Percentiles rank a stretch among this genome's conserved stretches.
Evolutionary conservation across 2,329 filamentous ascomycete species (phyloP).

Genomic region (Byssothecium circinans): DNA sequence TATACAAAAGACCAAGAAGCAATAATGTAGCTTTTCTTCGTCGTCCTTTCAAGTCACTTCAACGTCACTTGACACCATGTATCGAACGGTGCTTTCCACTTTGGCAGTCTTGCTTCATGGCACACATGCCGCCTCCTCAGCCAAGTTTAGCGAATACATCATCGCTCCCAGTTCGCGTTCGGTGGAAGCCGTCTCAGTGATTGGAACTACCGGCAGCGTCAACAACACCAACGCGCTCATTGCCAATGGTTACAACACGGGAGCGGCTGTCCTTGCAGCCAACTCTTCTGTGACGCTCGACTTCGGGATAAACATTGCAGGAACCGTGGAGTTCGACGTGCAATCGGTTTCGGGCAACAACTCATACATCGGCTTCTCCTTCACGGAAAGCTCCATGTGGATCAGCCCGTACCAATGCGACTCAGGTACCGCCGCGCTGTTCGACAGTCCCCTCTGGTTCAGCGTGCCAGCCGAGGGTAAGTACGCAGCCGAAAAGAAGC

Average conservation of each 20-base stretch:
- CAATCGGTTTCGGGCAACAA: constrained; percentile 30
- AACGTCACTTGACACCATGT: too few relatives aligned
- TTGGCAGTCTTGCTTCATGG: too few relatives aligned
- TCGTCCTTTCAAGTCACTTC: too few relatives aligned
- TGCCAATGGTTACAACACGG: constrained; percentile 29
- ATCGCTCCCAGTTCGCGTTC: constrained; percentile 10
- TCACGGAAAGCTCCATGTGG: constrained; percentile 51
- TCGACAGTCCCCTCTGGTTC: constrained; percentile 56
- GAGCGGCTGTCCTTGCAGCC: constrained; percentile 41
- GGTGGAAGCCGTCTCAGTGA: constrained; percentile 32
- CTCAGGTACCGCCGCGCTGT: constrained; percentile 50
- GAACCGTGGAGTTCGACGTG: constrained; percentile 43
- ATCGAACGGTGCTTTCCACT: too few relatives aligned
- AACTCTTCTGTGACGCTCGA: constrained; percentile 49
- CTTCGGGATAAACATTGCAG: constrained; percentile 48
- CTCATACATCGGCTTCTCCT: constrained; percentile 46
- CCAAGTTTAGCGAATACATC: too few relatives aligned
- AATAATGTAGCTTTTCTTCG: too few relatives aligned
- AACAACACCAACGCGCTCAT: constrained; percentile 38
- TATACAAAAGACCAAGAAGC: too few relatives aligned
- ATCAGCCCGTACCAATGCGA: constrained; percentile 52
- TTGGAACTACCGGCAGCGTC: constrained; percentile 45
- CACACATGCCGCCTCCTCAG: too few relatives aligned
- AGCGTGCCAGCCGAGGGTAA: constrained; percentile 41
- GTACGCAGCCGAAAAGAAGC: constrained; percentile 47